phyloP scores from a whole-genome alignment of 768 basidiomycete genomes.

The Tubosaeta brunneosetosa region DNA sequence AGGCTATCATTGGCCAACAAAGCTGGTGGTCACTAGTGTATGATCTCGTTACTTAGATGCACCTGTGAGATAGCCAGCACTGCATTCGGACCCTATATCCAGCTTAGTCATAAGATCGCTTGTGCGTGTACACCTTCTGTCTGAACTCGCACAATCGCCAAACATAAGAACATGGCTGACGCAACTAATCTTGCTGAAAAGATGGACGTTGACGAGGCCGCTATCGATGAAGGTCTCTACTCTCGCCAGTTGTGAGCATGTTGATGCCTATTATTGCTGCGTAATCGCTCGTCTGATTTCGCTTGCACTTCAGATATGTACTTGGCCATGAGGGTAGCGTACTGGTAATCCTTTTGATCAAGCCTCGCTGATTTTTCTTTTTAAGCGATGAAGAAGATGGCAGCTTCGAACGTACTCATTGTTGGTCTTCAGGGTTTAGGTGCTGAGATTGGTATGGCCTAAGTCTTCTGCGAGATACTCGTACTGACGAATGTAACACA shows the following conservation, averaged over 20 bases:
- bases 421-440: slow-evolving; percentile 91
- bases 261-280: slow-evolving; percentile 10
- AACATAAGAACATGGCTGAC: slow-evolving; percentile 32
- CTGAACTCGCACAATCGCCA: slow-evolving; percentile 1
- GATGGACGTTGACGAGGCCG: slow-evolving; percentile 84
- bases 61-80: too few species aligned
- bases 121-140: background rate
- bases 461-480: slow-evolving; percentile 1
- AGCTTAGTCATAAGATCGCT: slow-evolving; percentile 1
- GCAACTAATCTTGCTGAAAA: slow-evolving; percentile 36
- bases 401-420: slow-evolving; percentile 88
- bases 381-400: slow-evolving; percentile 98
- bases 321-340: slow-evolving; percentile 87
- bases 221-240: slow-evolving; percentile 91
- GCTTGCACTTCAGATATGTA: slow-evolving; percentile 62
- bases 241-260: slow-evolving; percentile 82
- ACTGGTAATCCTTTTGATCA: background rate
- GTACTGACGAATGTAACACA: slow-evolving; percentile 7
- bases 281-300: slow-evolving; percentile 17
- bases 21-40: background rate
- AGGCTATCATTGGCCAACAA: background rate
- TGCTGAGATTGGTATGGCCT: slow-evolving; percentile 79
- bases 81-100: background rate
- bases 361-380: slow-evolving; percentile 15
- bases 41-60: background rate